phyloP scores from a whole-genome alignment of 352 stramenopile genomes.

The Pythium phragmiticola region DNA sequence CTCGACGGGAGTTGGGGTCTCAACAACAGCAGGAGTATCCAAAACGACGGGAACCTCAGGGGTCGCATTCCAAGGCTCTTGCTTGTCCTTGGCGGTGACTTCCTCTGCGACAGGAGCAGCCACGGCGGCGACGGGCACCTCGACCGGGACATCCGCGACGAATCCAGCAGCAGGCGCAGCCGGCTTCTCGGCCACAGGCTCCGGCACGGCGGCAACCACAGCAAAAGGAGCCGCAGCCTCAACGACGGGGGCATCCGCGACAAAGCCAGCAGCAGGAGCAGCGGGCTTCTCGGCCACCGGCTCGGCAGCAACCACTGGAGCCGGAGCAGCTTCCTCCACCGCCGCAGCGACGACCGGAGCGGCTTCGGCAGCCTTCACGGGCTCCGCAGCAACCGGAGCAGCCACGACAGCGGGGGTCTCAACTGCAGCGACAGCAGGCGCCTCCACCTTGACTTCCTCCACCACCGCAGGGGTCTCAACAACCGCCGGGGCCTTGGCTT shows the following conservation, averaged over 20 bases:
- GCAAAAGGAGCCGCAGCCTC: neutral
- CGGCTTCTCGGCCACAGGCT: constrained; percentile 1
- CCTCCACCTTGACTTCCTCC: neutral
- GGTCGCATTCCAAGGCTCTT: too few species aligned
- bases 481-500: neutral
- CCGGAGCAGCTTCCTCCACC: constrained; percentile 10
- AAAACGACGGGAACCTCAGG: neutral
- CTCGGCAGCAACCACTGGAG: neutral
- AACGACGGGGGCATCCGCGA: constrained; percentile 2
- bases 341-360: constrained; percentile 3
- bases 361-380: constrained; percentile 5
- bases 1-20: constrained; percentile 6
- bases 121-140: neutral
- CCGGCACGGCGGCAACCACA: constrained; percentile 1
- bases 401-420: neutral
- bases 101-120: constrained; percentile 2
- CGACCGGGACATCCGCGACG: constrained; percentile 6
- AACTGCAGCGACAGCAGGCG: neutral
- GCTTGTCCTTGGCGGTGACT: neutral
- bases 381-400: constrained; percentile 3
- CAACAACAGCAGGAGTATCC: constrained; percentile 15
- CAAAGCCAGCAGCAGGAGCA: constrained; percentile 7
- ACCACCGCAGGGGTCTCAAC: constrained; percentile 3
- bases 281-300: neutral
- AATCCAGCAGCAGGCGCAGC: constrained; percentile 7